Conservation (phyloP, 2,329 filamentous ascomycete species). For the Emergomyces orientalis region DNA sequence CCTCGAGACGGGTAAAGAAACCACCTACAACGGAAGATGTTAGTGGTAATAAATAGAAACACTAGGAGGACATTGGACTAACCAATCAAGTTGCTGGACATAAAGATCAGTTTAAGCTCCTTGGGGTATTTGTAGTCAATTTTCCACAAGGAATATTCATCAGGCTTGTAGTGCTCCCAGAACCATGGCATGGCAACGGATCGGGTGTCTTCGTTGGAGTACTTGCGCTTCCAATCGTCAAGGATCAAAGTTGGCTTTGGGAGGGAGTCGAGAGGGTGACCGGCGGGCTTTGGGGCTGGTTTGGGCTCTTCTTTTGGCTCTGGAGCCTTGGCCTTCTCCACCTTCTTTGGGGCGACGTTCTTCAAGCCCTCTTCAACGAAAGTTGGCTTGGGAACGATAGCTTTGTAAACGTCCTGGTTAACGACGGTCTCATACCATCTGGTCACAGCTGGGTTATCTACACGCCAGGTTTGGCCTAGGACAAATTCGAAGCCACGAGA, state of each 20-base stretch:
- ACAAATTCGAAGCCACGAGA: slow-evolving; percentile 86
- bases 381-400: slow-evolving; percentile 63
- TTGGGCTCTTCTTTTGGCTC: slow-evolving; percentile 53
- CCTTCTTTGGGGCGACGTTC: slow-evolving; percentile 64
- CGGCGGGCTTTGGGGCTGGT: slow-evolving; percentile 65
- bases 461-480: slow-evolving; percentile 84
- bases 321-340: slow-evolving; percentile 45
- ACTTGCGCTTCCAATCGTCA: slow-evolving; percentile 98
- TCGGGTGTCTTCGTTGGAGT: slow-evolving; percentile 88
- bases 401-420: slow-evolving; percentile 85
- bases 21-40: slow-evolving; percentile 46
- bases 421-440: slow-evolving; percentile 93
- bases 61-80: slow-evolving; percentile 19
- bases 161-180: slow-evolving; percentile 91
- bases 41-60: neutral
- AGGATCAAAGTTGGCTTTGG: slow-evolving; percentile 70
- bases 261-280: slow-evolving; percentile 88
- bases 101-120: slow-evolving; percentile 94
- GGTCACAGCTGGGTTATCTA: slow-evolving; percentile 70
- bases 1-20: slow-evolving; percentile 96
- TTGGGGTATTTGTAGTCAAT: slow-evolving; percentile 98
- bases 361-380: slow-evolving; percentile 75
- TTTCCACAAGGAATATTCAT: slow-evolving; percentile 93
- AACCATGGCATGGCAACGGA: slow-evolving; percentile 86
- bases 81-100: slow-evolving; percentile 96